Conservation (phyloP, 2,329 filamentous ascomycete genomes). For the Hypocrella siamensis region DNA sequence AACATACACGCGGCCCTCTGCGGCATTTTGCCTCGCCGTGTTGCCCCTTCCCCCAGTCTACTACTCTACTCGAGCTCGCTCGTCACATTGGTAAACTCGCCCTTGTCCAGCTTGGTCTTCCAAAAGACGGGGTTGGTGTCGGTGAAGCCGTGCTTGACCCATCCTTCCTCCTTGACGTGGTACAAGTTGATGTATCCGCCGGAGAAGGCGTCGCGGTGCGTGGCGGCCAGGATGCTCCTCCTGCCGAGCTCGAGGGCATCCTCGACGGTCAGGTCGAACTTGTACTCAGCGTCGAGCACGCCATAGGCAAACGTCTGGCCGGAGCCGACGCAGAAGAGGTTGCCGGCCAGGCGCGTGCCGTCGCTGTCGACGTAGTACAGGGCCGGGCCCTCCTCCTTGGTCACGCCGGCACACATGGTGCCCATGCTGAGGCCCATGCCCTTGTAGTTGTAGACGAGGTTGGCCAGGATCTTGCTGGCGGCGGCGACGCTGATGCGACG, state of each 20-base stretch:
- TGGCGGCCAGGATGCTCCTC: constrained; percentile 87
- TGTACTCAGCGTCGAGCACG: constrained; percentile 91
- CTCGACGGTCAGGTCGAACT: constrained; percentile 72
- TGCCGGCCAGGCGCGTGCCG: constrained; percentile 80
- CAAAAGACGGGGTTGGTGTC: constrained; percentile 99
- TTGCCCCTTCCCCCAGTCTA: neutral
- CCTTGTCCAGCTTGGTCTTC: constrained; percentile 97
- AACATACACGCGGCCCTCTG: neutral
- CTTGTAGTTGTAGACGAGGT: constrained; percentile 97
- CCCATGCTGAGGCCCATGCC: constrained; percentile 98
- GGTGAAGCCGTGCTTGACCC: constrained; percentile 96
- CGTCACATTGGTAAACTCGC: constrained; percentile 94
- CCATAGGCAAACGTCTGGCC: constrained; percentile 98
- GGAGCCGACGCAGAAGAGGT: constrained; percentile 95
- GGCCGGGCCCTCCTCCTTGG: constrained; percentile 85
- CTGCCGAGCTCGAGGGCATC: constrained; percentile 83
- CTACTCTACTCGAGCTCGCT: constrained; percentile 40
- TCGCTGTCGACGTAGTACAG: constrained; percentile 97
- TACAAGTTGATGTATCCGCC: constrained; percentile 98
- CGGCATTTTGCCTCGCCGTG: neutral
- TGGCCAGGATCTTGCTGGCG: constrained; percentile 95
- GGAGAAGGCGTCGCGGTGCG: constrained; percentile 95
- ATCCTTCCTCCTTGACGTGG: constrained; percentile 96
- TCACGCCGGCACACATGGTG: constrained; percentile 97
- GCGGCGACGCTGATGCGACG: constrained; percentile 95